phyloP scores from a whole-genome alignment of 306 rosid genomes.

The Fragaria ananassa region DNA sequence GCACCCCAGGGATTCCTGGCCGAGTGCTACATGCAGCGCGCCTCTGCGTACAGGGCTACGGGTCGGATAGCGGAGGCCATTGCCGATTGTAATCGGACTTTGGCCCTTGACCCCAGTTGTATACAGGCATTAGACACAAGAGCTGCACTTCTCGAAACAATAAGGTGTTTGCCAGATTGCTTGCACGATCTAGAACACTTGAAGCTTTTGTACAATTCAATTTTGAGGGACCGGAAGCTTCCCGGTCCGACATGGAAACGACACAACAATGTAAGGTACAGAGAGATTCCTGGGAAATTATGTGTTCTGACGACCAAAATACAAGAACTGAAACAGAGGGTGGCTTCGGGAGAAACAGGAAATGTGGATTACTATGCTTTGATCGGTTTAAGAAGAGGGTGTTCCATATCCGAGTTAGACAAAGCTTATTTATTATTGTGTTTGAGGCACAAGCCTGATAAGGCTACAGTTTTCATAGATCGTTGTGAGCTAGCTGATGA shows the following conservation, averaged over 20 bases:
- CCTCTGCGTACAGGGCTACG: slow-evolving; percentile 56
- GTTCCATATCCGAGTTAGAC: slow-evolving; percentile 83
- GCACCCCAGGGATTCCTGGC: slow-evolving; percentile 92
- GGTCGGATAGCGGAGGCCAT: slow-evolving; percentile 86
- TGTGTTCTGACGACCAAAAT: slow-evolving; percentile 55
- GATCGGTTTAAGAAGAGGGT: slow-evolving; percentile 78
- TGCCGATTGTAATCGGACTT: slow-evolving; percentile 85
- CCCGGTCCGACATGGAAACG: slow-evolving; percentile 92
- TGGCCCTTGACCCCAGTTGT: slow-evolving; percentile 68
- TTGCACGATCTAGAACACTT: slow-evolving; percentile 88
- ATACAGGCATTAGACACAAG: slow-evolving; percentile 87
- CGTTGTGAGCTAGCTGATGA: slow-evolving; percentile 75
- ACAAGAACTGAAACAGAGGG: slow-evolving; percentile 63
- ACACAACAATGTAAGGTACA: slow-evolving; percentile 64
- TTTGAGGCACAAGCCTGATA: slow-evolving; percentile 86
- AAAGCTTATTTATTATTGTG: slow-evolving; percentile 68
- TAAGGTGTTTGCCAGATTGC: slow-evolving; percentile 81
- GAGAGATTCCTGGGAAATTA: slow-evolving; percentile 85
- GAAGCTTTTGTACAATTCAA: slow-evolving; percentile 80
- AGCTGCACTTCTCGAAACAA: slow-evolving; percentile 67
- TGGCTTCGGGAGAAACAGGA: slow-evolving; percentile 64
- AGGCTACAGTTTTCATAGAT: slow-evolving; percentile 60
- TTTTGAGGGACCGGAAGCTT: slow-evolving; percentile 75
- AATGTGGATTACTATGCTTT: slow-evolving; percentile 76
- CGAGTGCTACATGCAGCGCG: slow-evolving; percentile 79